Base-by-base conservation (phyloP, 345 rosid genomes). In the Psidium guajava region DNA sequence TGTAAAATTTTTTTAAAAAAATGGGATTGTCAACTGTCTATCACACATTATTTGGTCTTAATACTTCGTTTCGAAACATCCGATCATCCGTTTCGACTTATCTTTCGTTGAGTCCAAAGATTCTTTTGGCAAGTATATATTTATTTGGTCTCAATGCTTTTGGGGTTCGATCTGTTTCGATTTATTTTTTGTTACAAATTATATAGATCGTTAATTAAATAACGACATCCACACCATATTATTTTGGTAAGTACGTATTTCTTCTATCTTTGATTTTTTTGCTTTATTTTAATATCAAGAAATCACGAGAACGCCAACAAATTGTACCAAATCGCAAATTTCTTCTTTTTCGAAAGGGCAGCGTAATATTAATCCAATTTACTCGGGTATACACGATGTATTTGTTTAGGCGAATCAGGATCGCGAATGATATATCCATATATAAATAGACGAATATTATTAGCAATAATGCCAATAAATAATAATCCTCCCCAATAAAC, bases 311-410 rank as follows among this genome's bases (percentile, higher is more conserved):
- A 5, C 28, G 42, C 0, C 0, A 27, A 64, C 15, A 15, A 61
- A 28, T 14, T 15, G 2, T 28, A 14, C 10, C 53, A 7, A 51
- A 52, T 14, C 16, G 54, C 16, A 13, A 52, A 8, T 52, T 52
- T 14, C 20, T 15, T 52, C 15, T 52, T 52, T 15, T 14, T 11
- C 20, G 0, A 53, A 14, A 11, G 2, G 54, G 54, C 6, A 18
- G 44, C 47, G 5, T 53, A 16, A 53, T 53, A 8, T 64, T 32
- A 64, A 32, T 32, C 32, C 24, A 0, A 8, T 64, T 64, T 4
- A 8, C 47, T 16, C 24, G 1, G 3, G 44, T 42, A 42, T 0
- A 0, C 0, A 2, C 1, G 18, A 8, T 69, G 77, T 16, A 20
- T 8, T 69, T 64, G 0, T 32, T 69, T 32, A 69, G 47, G 3